phyloP scores from a whole-genome alignment of 2,329 filamentous ascomycete genomes.

The Paramyrothecium roridum region DNA sequence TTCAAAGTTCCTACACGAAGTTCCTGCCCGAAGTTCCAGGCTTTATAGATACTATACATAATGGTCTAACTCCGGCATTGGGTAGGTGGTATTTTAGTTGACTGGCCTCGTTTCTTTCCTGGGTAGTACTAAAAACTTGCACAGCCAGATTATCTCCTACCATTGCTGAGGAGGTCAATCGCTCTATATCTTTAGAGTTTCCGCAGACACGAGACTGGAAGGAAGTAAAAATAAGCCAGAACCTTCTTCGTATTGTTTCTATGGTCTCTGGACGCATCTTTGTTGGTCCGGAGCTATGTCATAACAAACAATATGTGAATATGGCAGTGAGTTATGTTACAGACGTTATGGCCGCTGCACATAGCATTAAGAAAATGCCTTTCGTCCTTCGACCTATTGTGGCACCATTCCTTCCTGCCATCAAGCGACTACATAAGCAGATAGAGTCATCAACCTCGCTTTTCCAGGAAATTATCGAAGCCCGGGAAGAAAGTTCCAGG shows the following conservation, averaged over 20 bases:
- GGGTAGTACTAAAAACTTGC: not conserved
- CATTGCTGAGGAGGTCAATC: not conserved
- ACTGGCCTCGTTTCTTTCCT: not conserved
- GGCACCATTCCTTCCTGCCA: not conserved
- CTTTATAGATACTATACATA: not conserved
- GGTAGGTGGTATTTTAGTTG: not conserved
- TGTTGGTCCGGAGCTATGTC: not conserved
- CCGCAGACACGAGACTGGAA: not conserved
- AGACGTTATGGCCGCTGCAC: not conserved
- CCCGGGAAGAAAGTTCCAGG: not conserved
- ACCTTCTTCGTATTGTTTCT: not conserved
- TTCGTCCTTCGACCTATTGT: not conserved
- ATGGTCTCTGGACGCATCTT: not conserved
- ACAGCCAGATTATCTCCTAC: not conserved
- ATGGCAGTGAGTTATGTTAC: not conserved
- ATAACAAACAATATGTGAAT: not conserved
- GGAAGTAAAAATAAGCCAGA: not conserved
- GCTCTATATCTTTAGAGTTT: not conserved
- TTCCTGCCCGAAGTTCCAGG: not conserved
- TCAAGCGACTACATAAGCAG: not conserved
- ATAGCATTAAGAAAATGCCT: not conserved
- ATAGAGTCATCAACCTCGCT: not conserved
- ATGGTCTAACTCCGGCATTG: not conserved
- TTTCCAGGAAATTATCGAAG: not conserved
- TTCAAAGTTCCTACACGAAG: not conserved